Conservation (phyloP, 1,284 basidiomycete genomes). For the Ceratobasidium sp. region DNA sequence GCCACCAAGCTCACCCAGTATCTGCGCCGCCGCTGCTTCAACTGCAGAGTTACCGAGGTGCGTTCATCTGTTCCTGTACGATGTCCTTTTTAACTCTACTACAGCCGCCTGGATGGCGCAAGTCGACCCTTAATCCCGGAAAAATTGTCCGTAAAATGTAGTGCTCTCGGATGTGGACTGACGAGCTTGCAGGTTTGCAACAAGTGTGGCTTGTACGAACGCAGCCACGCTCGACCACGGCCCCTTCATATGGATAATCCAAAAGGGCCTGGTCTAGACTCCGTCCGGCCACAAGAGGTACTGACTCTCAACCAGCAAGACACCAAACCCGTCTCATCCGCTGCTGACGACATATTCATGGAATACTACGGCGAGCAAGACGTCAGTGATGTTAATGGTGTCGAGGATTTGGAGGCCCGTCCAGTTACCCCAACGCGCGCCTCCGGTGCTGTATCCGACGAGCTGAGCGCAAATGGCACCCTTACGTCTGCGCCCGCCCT, state of each 20-base stretch:
- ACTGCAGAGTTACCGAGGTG: slow-evolving; percentile 82
- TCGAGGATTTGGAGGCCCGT: no score
- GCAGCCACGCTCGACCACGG: slow-evolving; percentile 80
- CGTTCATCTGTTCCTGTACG: background rate
- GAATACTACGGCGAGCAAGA: no score
- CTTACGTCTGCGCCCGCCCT: no score
- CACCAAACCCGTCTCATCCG: no score
- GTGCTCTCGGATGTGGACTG: background rate
- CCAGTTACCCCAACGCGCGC: no score
- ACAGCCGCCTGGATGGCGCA: slow-evolving; percentile 79
- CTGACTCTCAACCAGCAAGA: no score
- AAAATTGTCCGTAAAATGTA: slow-evolving; percentile 72
- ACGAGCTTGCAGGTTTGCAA: slow-evolving; percentile 72
- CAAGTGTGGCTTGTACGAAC: slow-evolving; percentile 87
- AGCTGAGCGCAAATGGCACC: no score
- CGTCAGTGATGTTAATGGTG: no score
- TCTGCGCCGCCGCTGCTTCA: slow-evolving; percentile 82
- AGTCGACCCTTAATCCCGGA: slow-evolving; percentile 83
- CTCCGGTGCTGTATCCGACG: no score
- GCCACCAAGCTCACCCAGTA: slow-evolving; percentile 88
- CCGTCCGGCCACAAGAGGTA: no score
- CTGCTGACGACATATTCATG: no score
- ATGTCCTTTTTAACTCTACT: slow-evolving; percentile 1
- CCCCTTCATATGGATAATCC: slow-evolving; percentile 81
- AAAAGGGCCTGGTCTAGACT: slow-evolving; percentile 31